A percentile compares a stretch with the other conserved stretches of the same genome.
Conservation (phyloP, 23 red algal species). For the Cyanidioschyzon merolae region DNA sequence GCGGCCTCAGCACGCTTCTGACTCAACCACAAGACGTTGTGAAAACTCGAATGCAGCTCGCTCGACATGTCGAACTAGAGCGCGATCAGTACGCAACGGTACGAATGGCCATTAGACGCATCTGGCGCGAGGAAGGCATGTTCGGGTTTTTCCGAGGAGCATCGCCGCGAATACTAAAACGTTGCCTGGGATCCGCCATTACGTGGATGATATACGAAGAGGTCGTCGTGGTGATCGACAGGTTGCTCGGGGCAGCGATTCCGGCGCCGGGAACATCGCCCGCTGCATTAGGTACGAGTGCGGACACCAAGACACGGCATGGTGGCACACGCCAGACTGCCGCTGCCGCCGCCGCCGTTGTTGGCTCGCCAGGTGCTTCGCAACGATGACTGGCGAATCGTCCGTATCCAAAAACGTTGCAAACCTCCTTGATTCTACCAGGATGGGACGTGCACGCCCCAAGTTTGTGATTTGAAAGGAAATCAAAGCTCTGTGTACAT, state of each 20-base stretch:
- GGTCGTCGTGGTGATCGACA: conserved; percentile 36
- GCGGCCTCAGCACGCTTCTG: conserved; percentile 72
- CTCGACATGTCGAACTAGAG: background rate
- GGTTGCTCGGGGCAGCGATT: conserved; percentile 18
- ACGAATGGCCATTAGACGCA: conserved; percentile 10
- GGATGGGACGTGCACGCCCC: too few species aligned
- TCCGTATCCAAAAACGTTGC: background rate
- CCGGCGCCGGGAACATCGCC: background rate
- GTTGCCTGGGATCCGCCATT: conserved; percentile 79
- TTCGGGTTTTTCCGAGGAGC: conserved; percentile 85
- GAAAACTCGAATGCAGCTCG: conserved; percentile 91
- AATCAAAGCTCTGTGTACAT: too few species aligned
- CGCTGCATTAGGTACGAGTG: background rate
- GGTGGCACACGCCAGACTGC: background rate
- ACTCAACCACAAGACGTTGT: conserved; percentile 92
- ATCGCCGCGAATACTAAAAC: conserved; percentile 74
- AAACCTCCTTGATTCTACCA: background rate
- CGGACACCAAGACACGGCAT: background rate
- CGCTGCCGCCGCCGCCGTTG: background rate
- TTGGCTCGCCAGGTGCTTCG: background rate
- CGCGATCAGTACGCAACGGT: conserved; percentile 23
- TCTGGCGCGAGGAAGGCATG: conserved; percentile 66
- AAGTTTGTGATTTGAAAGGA: too few species aligned
- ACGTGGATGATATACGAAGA: conserved; percentile 99
- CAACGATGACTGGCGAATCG: background rate